Percentiles rank a stretch among this genome's conserved stretches.
Conservation (phyloP, 2,329 filamentous ascomycete genomes). For the Penicillium sumatraense region DNA sequence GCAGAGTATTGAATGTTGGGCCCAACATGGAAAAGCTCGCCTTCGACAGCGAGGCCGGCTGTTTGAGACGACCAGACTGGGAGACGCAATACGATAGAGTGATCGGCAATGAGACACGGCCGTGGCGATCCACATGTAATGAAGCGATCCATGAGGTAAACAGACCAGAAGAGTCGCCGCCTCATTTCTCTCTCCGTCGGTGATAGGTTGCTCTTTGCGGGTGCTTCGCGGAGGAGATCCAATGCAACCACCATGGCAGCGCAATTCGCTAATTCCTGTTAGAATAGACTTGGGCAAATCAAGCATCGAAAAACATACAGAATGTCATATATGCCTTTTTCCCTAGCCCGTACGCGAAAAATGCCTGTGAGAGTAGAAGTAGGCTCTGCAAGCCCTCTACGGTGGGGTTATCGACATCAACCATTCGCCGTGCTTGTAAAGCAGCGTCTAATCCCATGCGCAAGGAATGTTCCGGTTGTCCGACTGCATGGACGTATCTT, state of each 20-base stretch:
- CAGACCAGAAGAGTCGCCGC: slow-evolving; percentile 84
- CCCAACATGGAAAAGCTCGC: slow-evolving; percentile 78
- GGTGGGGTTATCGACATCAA: slow-evolving; percentile 80
- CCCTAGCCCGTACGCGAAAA: slow-evolving; percentile 75
- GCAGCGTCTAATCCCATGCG: slow-evolving; percentile 75
- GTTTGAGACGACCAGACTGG: slow-evolving; percentile 73
- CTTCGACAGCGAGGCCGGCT: slow-evolving; percentile 67
- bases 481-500: slow-evolving; percentile 72
- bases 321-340: slow-evolving; percentile 88
- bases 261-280: slow-evolving; percentile 63
- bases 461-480: slow-evolving; percentile 69
- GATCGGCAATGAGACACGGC: slow-evolving; percentile 78
- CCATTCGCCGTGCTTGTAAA: slow-evolving; percentile 67
- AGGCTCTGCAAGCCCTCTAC: slow-evolving; percentile 78
- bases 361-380: slow-evolving; percentile 74
- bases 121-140: slow-evolving; percentile 79
- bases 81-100: slow-evolving; percentile 73
- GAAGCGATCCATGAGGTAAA: slow-evolving; percentile 85
- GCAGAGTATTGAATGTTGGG: slow-evolving; percentile 77
- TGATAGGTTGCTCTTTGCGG: slow-evolving; percentile 64
- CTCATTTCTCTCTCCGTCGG: slow-evolving; percentile 75
- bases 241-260: slow-evolving; percentile 83
- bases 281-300: neutral
- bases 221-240: slow-evolving; percentile 77
- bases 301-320: slow-evolving; percentile 53